Base-by-base conservation (phyloP, 2,329 filamentous ascomycete species). In the Ceratocystis ficicola region DNA sequence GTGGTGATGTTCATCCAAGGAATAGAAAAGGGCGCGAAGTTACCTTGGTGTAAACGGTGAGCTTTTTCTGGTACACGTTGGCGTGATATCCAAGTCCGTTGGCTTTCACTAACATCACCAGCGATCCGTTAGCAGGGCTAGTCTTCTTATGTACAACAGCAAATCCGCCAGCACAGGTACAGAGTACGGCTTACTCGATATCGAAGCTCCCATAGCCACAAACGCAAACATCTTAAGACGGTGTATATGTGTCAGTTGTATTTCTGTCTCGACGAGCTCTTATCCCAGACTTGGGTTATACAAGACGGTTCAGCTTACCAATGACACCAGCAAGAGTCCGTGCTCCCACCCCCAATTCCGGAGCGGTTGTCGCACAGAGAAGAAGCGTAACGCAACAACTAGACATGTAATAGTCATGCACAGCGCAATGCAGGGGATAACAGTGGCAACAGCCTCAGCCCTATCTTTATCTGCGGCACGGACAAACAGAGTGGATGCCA, bases 341-440 rank as follows among this genome's bases (percentile, higher is more conserved):
- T 76, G 74, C 62, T 76, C 74, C 22, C 70, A 61, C 61, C 72
- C 72, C 65, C 75, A 71, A 57, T 73, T 70, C 67, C 73, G 74
- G 32, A 75, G 71, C 63, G 76, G 68, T 10, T 70, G 68, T 15
- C 70, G 69, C 64, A 74, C 69, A n/a, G 74, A 74, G 64, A 73
- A 76, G 63, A 76, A 71, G 8, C 74, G 73, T 46, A 74, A 59
- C 4, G 68, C 66, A 15, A 74, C 70, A 44, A 74, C 69, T 1
- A 72, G 44, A 10, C 73, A 72, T 3, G 75, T 71, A 3, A 76
- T 64, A 17, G 60, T 64, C 28, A 68, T 68, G 20, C 65, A 67
- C 64, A 69, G 25, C 46, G 69, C 66, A 25, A 68, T 68, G 50
- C 69, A 68, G n/a, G 68, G 65, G 20, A 70, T 36, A 2, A 70